These are phyloP conservation scores for Lactarius psammicola DNA, from an alignment of 768 basidiomycete genomes.

Conservation along the genomic window DNA sequence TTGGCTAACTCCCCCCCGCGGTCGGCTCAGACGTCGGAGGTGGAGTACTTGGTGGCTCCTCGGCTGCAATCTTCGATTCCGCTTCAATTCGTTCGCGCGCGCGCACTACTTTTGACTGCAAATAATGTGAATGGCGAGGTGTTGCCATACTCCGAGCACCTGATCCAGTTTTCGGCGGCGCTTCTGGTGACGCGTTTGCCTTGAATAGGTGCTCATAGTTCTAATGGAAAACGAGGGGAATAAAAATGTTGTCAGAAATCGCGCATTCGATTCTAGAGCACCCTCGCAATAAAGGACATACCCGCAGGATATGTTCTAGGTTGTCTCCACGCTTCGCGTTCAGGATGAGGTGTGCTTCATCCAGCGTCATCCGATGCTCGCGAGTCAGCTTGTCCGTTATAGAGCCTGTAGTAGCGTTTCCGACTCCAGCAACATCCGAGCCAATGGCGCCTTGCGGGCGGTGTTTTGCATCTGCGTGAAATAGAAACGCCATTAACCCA, in stretches of 20 bases:
- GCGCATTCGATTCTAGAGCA: background rate
- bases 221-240: constrained; percentile 42
- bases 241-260: background rate
- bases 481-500: too few relatives aligned
- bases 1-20: background rate
- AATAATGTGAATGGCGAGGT: constrained; percentile 76
- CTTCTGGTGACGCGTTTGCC: constrained; percentile 73
- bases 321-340: constrained; percentile 77
- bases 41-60: constrained; percentile 29
- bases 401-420: constrained; percentile 71
- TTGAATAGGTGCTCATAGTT: constrained; percentile 93
- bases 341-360: constrained; percentile 91
- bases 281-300: constrained; percentile 35
- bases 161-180: constrained; percentile 42
- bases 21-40: constrained; percentile 5
- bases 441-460: constrained; percentile 69
- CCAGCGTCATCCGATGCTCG: constrained; percentile 88
- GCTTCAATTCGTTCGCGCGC: constrained; percentile 95
- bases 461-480: constrained; percentile 71
- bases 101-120: constrained; percentile 95
- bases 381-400: constrained; percentile 78
- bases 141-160: constrained; percentile 44
- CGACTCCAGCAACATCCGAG: constrained; percentile 68
- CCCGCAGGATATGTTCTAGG: constrained; percentile 71
- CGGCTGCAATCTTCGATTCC: constrained; percentile 48